A percentile compares a stretch with the other conserved stretches of the same genome.
Conservation (phyloP, 1,139 yeast species). For the Saccharomycopsis hybrid region DNA sequence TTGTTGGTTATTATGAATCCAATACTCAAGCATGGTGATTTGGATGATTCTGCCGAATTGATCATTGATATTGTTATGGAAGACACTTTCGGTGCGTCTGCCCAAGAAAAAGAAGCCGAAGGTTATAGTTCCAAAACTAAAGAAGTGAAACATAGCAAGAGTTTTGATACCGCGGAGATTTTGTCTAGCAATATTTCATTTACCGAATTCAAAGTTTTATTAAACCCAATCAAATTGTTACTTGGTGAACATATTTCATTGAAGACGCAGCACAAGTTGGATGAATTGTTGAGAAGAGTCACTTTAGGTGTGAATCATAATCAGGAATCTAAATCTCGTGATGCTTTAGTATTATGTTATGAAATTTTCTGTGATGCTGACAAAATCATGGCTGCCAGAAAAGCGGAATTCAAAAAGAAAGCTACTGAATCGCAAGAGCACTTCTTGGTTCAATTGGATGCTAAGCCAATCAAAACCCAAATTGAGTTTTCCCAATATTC, state of each 20-base stretch:
- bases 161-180: constrained; percentile 82
- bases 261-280: constrained; percentile 68
- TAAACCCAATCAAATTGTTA: constrained; percentile 64
- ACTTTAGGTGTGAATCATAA: constrained; percentile 75
- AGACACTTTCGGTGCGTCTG: constrained; percentile 87
- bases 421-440: constrained; percentile 44
- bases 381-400: constrained; percentile 20
- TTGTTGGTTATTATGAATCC: constrained; percentile 50
- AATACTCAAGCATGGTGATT: constrained; percentile 56
- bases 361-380: constrained; percentile 60
- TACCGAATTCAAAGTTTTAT: constrained; percentile 48
- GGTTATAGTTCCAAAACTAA: constrained; percentile 83
- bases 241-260: constrained; percentile 59
- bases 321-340: constrained; percentile 45
- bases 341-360: constrained; percentile 64
- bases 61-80: constrained; percentile 79
- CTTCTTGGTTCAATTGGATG: constrained; percentile 60
- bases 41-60: constrained; percentile 60
- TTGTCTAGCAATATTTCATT: constrained; percentile 62
- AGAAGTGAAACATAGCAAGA: constrained; percentile 84
- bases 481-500: constrained; percentile 45
- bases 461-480: constrained; percentile 50
- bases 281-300: constrained; percentile 70
- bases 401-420: constrained; percentile 24
- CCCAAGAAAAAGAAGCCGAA: constrained; percentile 92